phyloP scores from a whole-genome alignment of 257 asterid species.

The Nicotiana noctiflora region DNA sequence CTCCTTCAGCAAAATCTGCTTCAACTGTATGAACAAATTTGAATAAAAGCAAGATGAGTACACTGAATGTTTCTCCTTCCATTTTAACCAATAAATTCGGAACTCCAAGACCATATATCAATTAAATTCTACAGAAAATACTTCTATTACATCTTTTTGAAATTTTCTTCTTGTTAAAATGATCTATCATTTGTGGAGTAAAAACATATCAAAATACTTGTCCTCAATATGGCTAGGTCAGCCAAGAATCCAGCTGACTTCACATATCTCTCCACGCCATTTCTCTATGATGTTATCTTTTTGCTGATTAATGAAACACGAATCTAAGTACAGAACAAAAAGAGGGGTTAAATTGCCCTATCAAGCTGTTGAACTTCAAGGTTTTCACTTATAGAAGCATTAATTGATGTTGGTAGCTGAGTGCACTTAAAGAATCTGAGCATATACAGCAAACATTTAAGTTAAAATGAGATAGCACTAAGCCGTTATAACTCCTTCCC shows the following conservation, averaged over 20 bases:
- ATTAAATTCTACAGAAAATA: conserved; percentile 4
- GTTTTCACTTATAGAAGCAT: conserved; percentile 3
- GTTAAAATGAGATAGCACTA: background rate
- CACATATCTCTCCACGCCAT: background rate
- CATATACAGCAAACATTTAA: background rate
- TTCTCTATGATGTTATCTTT: background rate
- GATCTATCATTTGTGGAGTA: background rate
- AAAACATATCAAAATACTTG: background rate
- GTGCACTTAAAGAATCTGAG: background rate
- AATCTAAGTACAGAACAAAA: background rate
- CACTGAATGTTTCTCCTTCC: conserved; percentile 11
- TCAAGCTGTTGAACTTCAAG: background rate
- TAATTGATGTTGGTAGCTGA: conserved; percentile 1
- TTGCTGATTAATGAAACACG: background rate
- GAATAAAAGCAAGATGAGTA: conserved; percentile 13
- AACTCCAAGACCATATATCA: conserved; percentile 1
- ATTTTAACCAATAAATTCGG: conserved; percentile 7
- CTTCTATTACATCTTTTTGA: background rate
- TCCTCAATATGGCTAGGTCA: background rate
- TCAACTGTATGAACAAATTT: conserved; percentile 27
- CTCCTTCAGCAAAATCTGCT: conserved; percentile 40
- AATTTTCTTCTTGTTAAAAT: background rate
- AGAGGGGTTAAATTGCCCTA: background rate
- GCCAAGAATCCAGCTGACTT: conserved; percentile 2
- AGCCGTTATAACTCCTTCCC: background rate